Evolutionary conservation across 306 rosid genomes (phyloP).

Genomic region (Prunus mume): DNA sequence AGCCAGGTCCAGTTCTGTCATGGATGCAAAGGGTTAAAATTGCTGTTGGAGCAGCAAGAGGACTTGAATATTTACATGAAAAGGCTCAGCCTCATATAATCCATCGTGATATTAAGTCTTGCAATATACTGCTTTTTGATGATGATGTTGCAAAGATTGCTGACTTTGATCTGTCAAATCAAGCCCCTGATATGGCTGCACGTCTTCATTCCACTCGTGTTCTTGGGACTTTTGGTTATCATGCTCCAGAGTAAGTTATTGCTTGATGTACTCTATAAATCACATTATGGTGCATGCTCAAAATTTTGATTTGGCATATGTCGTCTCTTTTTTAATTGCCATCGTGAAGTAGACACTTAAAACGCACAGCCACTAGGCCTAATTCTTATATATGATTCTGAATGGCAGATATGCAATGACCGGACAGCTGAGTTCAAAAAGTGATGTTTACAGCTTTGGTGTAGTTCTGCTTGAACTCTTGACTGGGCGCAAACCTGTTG

Average conservation of each 20-base stretch:
- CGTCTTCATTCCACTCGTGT: constrained; percentile 93
- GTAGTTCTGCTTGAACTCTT: constrained; percentile 71
- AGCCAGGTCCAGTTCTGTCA: constrained; percentile 65
- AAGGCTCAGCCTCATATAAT: constrained; percentile 62
- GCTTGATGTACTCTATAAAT: neutral
- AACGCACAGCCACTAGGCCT: neutral
- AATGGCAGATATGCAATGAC: constrained; percentile 80
- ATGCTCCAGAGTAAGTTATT: constrained; percentile 83
- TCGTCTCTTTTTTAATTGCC: neutral
- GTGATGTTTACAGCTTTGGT: constrained; percentile 86
- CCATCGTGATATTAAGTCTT: constrained; percentile 84
- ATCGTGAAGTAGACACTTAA: neutral
- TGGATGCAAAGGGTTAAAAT: constrained; percentile 81
- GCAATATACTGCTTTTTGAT: constrained; percentile 71
- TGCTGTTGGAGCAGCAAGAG: constrained; percentile 79
- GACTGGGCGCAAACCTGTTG: constrained; percentile 82
- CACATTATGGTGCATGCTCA: neutral
- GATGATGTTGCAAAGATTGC: constrained; percentile 71
- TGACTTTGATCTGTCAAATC: constrained; percentile 80
- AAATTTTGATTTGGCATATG: neutral
- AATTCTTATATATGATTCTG: constrained; percentile 8
- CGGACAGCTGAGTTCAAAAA: constrained; percentile 61
- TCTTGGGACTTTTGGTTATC: constrained; percentile 86
- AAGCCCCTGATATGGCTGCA: constrained; percentile 79
- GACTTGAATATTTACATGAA: constrained; percentile 79